A percentile compares a stretch with the other conserved stretches of the same genome.
Evolutionary conservation across 257 asterid genomes (phyloP).

Genomic region (Solanum paucissectum): DNA sequence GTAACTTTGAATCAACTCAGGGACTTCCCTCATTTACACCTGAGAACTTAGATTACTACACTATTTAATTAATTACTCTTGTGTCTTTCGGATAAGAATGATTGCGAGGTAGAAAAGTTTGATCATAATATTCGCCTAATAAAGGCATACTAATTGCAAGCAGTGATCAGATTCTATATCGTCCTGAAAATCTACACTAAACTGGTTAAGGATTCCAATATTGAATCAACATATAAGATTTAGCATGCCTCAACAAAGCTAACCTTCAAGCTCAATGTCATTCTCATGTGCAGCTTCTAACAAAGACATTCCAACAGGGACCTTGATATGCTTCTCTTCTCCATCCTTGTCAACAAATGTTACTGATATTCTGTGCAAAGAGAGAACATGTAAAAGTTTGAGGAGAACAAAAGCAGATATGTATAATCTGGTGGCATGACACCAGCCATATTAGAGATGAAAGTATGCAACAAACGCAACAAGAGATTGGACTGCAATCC

Average conservation of each 20-base stretch:
- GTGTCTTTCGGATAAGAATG: neutral
- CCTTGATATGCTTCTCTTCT: conserved; percentile 60
- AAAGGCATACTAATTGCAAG: neutral
- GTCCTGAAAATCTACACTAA: neutral
- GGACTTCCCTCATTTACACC: neutral
- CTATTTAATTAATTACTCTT: neutral
- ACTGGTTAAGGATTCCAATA: neutral
- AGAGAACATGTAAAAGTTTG: neutral
- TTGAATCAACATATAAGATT: neutral
- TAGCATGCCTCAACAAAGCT: neutral
- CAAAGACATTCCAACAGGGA: conserved; percentile 87
- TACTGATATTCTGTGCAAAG: conserved; percentile 51
- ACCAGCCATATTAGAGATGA: neutral
- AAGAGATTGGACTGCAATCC: neutral
- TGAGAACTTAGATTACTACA: neutral
- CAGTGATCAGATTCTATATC: neutral
- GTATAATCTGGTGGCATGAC: neutral
- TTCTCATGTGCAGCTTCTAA: conserved; percentile 94
- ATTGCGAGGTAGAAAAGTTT: neutral
- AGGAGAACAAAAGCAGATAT: neutral
- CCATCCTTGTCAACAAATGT: conserved; percentile 87
- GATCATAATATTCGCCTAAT: neutral
- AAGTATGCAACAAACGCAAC: neutral
- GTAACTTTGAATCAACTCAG: neutral
- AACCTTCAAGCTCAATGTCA: conserved; percentile 93